These are phyloP conservation scores for Leishmania tarentolae DNA, from an alignment of 208 protist species.

Conservation along the genomic window DNA sequence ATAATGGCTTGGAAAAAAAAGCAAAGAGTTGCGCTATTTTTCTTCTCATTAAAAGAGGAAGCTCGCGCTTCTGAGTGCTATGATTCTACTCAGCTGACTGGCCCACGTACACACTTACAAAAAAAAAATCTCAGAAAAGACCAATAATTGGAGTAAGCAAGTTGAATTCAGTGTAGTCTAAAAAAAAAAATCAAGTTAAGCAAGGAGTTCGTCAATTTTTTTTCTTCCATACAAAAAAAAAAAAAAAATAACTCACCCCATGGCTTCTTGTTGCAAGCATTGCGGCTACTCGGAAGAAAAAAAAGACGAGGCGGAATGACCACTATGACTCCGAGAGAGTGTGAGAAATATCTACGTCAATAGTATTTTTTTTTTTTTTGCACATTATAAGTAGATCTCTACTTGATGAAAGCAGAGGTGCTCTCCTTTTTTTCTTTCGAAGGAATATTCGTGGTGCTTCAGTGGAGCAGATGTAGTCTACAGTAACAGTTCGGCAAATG, in stretches of 20 bases:
- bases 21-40: background rate
- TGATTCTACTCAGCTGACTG: background rate
- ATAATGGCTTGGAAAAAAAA: slow-evolving; percentile 6
- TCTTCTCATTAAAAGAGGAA: background rate
- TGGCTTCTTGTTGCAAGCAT: background rate
- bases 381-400: background rate
- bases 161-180: no score
- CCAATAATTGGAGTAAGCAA: background rate
- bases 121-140: background rate
- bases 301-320: no score
- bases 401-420: background rate
- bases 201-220: slow-evolving; percentile 11
- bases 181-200: background rate
- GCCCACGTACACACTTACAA: background rate
- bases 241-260: background rate
- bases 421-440: background rate
- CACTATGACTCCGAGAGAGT: background rate
- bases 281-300: background rate
- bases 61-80: background rate
- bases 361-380: background rate
- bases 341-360: no score
- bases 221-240: background rate
- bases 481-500: slow-evolving; percentile 3
- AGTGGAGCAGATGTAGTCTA: background rate
- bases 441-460: background rate